A percentile compares a stretch with the other conserved stretches of the same genome.
Conservation (phyloP, 495 filamentous ascomycete species). For the Podospora conica region DNA sequence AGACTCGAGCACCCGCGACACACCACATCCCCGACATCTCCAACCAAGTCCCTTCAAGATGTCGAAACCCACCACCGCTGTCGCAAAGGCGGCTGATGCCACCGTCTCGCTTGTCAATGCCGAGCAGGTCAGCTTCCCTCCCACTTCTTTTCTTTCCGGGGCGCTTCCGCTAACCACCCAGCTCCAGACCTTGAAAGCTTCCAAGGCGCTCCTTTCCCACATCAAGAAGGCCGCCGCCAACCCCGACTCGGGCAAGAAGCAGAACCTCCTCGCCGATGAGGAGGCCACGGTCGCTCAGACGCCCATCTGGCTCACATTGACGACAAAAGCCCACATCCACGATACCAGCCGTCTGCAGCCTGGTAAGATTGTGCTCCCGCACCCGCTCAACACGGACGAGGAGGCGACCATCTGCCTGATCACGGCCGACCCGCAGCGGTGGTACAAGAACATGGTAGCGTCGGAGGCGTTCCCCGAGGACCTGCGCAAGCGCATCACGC, state of each 20-base stretch:
- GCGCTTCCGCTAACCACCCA: not conserved
- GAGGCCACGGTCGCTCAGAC: constrained; percentile 39
- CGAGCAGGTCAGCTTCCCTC: constrained; percentile 34
- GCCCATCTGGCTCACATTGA: constrained; percentile 76
- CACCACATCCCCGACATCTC: constrained; percentile 16
- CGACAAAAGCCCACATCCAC: constrained; percentile 73
- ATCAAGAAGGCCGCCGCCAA: constrained; percentile 61
- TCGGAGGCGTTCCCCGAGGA: constrained; percentile 67
- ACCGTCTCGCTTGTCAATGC: constrained; percentile 34
- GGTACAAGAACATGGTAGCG: constrained; percentile 80
- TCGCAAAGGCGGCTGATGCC: constrained; percentile 25
- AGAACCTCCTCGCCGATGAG: constrained; percentile 63
- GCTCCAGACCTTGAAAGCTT: constrained; percentile 65
- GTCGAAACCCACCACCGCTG: constrained; percentile 24
- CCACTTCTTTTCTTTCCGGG: not conserved
- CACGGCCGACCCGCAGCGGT: constrained; percentile 68
- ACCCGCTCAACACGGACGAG: constrained; percentile 59
- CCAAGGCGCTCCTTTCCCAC: constrained; percentile 71
- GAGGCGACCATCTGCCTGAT: constrained; percentile 68
- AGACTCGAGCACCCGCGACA: not conserved
- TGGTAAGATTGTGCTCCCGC: constrained; percentile 51
- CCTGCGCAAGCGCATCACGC: constrained; percentile 64
- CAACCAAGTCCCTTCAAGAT: constrained; percentile 17
- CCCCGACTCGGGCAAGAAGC: constrained; percentile 51
- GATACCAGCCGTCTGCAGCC: constrained; percentile 59